phyloP scores from a whole-genome alignment of 202 grass and related monocot genomes.

The Musa balbisiana region DNA sequence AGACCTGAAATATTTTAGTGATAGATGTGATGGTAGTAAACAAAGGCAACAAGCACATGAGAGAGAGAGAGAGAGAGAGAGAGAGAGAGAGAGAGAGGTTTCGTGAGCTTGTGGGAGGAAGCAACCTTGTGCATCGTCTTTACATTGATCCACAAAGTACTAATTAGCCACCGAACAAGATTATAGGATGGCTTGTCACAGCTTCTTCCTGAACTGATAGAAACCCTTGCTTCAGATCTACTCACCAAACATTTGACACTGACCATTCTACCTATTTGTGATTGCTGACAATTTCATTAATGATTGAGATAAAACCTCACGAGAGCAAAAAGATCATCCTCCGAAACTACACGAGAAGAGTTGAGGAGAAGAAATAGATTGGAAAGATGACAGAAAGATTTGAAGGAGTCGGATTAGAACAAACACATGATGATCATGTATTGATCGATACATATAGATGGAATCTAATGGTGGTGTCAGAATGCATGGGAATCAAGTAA shows the following conservation, averaged over 20 bases:
- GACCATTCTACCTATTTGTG: background rate
- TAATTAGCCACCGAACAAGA: background rate
- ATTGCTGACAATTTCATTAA: background rate
- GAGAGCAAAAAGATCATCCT: no score
- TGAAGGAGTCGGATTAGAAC: no score
- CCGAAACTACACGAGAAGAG: no score
- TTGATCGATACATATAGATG: background rate
- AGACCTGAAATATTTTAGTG: no score
- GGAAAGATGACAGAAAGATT: no score
- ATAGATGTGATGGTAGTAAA: no score
- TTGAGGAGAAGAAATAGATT: no score
- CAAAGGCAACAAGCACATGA: background rate
- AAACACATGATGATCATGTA: background rate
- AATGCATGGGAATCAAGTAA: background rate
- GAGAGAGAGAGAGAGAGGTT: background rate
- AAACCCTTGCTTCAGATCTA: background rate
- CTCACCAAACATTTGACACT: background rate
- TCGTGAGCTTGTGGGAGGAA: no score
- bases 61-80: no score
- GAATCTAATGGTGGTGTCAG: background rate
- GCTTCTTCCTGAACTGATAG: background rate
- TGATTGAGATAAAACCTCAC: background rate
- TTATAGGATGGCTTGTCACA: background rate
- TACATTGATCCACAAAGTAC: background rate
- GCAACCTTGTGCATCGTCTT: no score